Percentiles rank a stretch among this genome's conserved stretches.
phyloP scores from a whole-genome alignment of 2,329 filamentous ascomycete species.

The Diatrype stigma region DNA sequence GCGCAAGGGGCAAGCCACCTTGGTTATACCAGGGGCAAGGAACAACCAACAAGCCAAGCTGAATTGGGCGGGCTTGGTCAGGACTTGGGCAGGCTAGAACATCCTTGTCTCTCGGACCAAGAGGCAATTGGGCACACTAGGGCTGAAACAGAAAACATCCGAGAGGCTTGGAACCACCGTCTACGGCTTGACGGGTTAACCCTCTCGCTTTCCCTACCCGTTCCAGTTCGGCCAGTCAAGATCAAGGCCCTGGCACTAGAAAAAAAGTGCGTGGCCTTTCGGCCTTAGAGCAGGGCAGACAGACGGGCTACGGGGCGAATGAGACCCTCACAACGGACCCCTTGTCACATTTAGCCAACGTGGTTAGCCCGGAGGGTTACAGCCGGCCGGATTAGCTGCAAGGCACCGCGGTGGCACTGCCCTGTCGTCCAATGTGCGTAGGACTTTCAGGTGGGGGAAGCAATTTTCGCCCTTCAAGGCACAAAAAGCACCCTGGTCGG shows the following conservation, averaged over 20 bases:
- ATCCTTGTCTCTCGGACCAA: background rate
- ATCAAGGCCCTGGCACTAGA: background rate
- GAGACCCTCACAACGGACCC: background rate
- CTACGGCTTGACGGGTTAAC: too few relatives aligned
- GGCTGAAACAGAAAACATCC: constrained; percentile 14
- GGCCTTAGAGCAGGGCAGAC: background rate
- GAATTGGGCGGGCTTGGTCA: background rate
- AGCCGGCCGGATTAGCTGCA: background rate
- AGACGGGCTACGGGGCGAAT: background rate
- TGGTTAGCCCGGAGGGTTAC: background rate
- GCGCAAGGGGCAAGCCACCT: background rate
- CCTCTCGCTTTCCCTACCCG: constrained; percentile 1
- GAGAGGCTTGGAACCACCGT: constrained; percentile 2
- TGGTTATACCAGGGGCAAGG: background rate
- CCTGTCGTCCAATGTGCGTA: background rate
- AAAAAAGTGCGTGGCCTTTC: background rate
- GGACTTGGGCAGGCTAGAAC: background rate
- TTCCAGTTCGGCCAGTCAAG: constrained; percentile 1
- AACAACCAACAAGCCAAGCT: background rate
- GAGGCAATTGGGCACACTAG: constrained; percentile 9
- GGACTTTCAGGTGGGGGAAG: background rate
- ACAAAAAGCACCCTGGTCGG: background rate
- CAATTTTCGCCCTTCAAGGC: background rate
- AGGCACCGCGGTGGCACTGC: background rate
- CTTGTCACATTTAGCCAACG: background rate